These are phyloP conservation scores for Shiraia bambusicola DNA, from an alignment of 2,329 filamentous ascomycete genomes.

Conservation along the genomic window DNA sequence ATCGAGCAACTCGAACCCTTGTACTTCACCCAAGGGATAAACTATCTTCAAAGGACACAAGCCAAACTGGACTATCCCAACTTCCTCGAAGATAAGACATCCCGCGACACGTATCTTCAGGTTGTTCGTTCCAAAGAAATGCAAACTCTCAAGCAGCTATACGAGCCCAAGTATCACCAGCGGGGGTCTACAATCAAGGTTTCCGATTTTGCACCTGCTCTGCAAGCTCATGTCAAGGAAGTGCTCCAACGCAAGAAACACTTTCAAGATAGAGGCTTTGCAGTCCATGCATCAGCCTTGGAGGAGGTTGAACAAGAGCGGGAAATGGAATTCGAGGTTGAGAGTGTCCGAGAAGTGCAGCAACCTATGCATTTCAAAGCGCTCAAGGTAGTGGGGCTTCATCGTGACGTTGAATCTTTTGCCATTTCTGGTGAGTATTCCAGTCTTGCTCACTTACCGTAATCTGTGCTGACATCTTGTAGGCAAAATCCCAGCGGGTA, in stretches of 20 bases:
- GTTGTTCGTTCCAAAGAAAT: slow-evolving; percentile 56
- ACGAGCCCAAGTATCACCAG: slow-evolving; percentile 44
- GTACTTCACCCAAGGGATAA: slow-evolving; percentile 60
- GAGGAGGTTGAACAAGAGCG: slow-evolving; percentile 54
- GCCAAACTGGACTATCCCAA: slow-evolving; percentile 49
- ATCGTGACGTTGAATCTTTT: slow-evolving; percentile 52
- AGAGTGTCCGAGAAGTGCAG: slow-evolving; percentile 58
- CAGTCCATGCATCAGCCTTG: slow-evolving; percentile 53
- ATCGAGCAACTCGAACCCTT: slow-evolving; percentile 62
- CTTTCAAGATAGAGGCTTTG: slow-evolving; percentile 50
- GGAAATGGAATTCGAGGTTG: slow-evolving; percentile 61
- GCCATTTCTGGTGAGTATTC: slow-evolving; percentile 48
- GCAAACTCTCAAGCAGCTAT: slow-evolving; percentile 60
- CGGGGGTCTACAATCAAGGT: slow-evolving; percentile 7
- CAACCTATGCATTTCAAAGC: slow-evolving; percentile 47
- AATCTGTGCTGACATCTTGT: not conserved
- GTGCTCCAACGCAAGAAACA: slow-evolving; percentile 39
- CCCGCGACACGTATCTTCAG: slow-evolving; percentile 46
- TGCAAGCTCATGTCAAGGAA: slow-evolving; percentile 37
- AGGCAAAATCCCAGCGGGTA: slow-evolving; percentile 23
- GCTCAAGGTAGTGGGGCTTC: slow-evolving; percentile 50
- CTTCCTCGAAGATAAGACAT: slow-evolving; percentile 40
- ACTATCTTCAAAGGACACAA: slow-evolving; percentile 61
- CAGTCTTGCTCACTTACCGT: not conserved
- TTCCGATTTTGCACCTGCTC: slow-evolving; percentile 17